These are phyloP conservation scores for Naganishia onofrii DNA, from an alignment of 768 basidiomycete genomes.

Conservation along the genomic window DNA sequence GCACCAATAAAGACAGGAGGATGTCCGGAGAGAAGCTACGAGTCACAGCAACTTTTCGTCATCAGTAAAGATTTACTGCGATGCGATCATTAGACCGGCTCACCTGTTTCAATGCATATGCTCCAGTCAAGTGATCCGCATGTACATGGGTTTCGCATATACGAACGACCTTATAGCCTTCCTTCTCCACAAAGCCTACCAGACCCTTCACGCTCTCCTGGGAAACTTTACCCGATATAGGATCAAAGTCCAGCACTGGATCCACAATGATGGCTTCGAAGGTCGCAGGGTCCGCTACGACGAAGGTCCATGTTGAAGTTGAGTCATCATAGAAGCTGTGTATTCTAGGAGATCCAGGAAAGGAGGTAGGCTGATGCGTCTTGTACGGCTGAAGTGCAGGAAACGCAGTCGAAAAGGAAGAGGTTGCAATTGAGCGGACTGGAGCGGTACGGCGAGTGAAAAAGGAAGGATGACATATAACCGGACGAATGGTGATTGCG, in stretches of 20 bases:
- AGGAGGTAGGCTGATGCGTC: slow-evolving; percentile 25
- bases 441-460: neutral
- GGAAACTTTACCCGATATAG: slow-evolving; percentile 29
- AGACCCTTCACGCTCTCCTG: slow-evolving; percentile 36
- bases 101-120: slow-evolving; percentile 36
- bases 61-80: neutral
- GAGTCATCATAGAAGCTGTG: slow-evolving; percentile 42
- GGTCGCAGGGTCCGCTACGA: slow-evolving; percentile 37
- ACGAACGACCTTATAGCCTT: slow-evolving; percentile 30
- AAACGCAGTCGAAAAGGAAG: neutral
- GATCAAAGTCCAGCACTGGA: slow-evolving; percentile 41
- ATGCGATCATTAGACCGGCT: neutral
- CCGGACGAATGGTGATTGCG: neutral
- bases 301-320: slow-evolving; percentile 41
- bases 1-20: slow-evolving; percentile 36
- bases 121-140: slow-evolving; percentile 43
- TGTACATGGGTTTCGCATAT: slow-evolving; percentile 48
- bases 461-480: neutral
- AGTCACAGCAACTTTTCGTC: neutral
- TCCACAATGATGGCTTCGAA: slow-evolving; percentile 37
- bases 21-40: slow-evolving; percentile 15
- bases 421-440: neutral
- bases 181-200: slow-evolving; percentile 31
- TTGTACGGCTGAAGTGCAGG: slow-evolving; percentile 17
- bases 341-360: slow-evolving; percentile 29